A percentile compares a stretch with the other conserved stretches of the same genome.
Conservation (phyloP, 371 early-diverging fungal species). For the Dichotomocladium elegans region DNA sequence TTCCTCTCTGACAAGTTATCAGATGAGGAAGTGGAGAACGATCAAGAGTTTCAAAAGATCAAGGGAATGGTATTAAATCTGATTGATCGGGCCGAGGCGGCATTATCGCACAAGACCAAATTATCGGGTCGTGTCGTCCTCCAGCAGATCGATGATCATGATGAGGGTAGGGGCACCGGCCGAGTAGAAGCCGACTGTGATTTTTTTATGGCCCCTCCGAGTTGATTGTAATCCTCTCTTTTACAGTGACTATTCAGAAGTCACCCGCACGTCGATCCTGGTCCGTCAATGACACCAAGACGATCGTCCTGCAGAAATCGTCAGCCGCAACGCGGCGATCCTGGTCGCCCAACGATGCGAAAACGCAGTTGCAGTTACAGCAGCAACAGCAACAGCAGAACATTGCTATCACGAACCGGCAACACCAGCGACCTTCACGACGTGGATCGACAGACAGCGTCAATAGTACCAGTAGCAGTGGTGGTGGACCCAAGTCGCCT, state of each 20-base stretch:
- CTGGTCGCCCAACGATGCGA: background rate
- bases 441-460: slow-evolving; percentile 11
- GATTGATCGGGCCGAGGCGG: slow-evolving; percentile 44
- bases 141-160: background rate
- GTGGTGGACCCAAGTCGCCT: slow-evolving; percentile 1
- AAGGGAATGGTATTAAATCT: slow-evolving; percentile 23
- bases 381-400: slow-evolving; percentile 1
- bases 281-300: slow-evolving; percentile 5
- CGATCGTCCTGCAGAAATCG: background rate
- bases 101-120: slow-evolving; percentile 26
- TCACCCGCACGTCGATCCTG: slow-evolving; percentile 13
- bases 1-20: slow-evolving; percentile 11
- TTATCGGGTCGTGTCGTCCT: slow-evolving; percentile 14
- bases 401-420: slow-evolving; percentile 14
- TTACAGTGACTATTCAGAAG: slow-evolving; percentile 10
- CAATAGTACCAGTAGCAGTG: no score
- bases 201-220: background rate
- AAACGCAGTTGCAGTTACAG: no score
- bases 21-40: slow-evolving; percentile 30
- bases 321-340: background rate
- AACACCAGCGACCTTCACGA: slow-evolving; percentile 13
- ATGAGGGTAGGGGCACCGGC: background rate
- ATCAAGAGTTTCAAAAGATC: slow-evolving; percentile 35
- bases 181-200: background rate
- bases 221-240: background rate